Conservation (phyloP, 1,284 basidiomycete species). For the Kalmanozyma brasiliensis region DNA sequence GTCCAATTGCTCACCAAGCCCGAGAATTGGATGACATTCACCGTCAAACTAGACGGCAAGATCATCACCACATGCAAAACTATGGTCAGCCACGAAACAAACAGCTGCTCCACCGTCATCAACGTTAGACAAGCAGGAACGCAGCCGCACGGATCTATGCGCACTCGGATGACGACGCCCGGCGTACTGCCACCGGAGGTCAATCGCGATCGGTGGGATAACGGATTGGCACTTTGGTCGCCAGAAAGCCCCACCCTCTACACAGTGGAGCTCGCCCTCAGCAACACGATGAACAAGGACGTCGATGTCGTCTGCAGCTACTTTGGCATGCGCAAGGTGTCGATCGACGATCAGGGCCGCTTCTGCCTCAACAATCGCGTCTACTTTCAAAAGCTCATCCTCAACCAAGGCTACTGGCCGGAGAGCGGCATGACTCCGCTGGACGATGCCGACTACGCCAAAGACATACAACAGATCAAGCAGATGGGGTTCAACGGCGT, state of each 20-base stretch:
- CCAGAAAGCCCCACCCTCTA: constrained; percentile 50
- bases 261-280: constrained; percentile 24
- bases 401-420: constrained; percentile 57
- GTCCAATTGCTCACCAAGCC: not conserved
- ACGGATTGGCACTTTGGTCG: constrained; percentile 48
- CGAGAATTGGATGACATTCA: constrained; percentile 7
- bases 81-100: constrained; percentile 17
- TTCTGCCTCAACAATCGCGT: constrained; percentile 53
- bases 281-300: not conserved
- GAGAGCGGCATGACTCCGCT: constrained; percentile 36
- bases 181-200: constrained; percentile 30
- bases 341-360: constrained; percentile 37
- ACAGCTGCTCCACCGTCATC: constrained; percentile 18
- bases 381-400: constrained; percentile 48
- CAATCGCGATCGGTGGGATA: constrained; percentile 44
- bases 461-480: constrained; percentile 48
- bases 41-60: constrained; percentile 9
- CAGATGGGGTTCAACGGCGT: constrained; percentile 49
- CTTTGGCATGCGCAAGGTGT: constrained; percentile 56
- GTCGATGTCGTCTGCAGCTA: constrained; percentile 40
- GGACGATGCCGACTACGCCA: constrained; percentile 11
- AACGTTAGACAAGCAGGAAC: constrained; percentile 22
- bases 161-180: constrained; percentile 12
- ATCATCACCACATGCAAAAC: constrained; percentile 5
- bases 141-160: constrained; percentile 19